Percentiles rank a stretch among this genome's conserved stretches.
Evolutionary conservation across 1,284 basidiomycete species (phyloP).

Genomic region (Sporisorium exsertum): DNA sequence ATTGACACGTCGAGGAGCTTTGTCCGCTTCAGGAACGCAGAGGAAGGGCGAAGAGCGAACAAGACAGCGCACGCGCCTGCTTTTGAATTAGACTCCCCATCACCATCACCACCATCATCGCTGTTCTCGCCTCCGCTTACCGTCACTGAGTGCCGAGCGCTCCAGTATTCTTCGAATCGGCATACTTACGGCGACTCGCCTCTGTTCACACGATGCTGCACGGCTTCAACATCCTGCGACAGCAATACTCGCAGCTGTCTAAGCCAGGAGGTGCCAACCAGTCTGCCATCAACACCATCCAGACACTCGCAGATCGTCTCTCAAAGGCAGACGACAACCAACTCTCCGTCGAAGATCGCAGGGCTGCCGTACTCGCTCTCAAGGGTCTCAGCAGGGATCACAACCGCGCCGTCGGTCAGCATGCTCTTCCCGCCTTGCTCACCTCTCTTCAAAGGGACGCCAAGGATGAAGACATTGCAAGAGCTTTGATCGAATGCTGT

Average conservation of each 20-base stretch:
- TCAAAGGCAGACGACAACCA: slow-evolving; percentile 37
- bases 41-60: not conserved
- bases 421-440: slow-evolving; percentile 59
- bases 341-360: slow-evolving; percentile 76
- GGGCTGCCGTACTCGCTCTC: slow-evolving; percentile 88
- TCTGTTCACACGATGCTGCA: slow-evolving; percentile 61
- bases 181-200: not conserved
- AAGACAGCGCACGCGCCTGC: not conserved
- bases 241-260: slow-evolving; percentile 65
- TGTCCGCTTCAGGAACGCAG: not conserved
- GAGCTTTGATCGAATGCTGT: slow-evolving; percentile 58
- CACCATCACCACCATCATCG: not conserved
- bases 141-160: not conserved
- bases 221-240: slow-evolving; percentile 65
- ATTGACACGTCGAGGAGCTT: not conserved
- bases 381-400: slow-evolving; percentile 92
- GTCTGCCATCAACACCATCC: slow-evolving; percentile 84
- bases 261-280: slow-evolving; percentile 72
- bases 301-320: slow-evolving; percentile 86
- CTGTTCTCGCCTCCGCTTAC: not conserved
- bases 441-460: slow-evolving; percentile 50
- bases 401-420: slow-evolving; percentile 73
- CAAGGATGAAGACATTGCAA: slow-evolving; percentile 59
- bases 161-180: not conserved
- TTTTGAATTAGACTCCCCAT: not conserved